These are phyloP conservation scores for Suillus subaureus DNA, from an alignment of 768 basidiomycete species.

Conservation along the genomic window DNA sequence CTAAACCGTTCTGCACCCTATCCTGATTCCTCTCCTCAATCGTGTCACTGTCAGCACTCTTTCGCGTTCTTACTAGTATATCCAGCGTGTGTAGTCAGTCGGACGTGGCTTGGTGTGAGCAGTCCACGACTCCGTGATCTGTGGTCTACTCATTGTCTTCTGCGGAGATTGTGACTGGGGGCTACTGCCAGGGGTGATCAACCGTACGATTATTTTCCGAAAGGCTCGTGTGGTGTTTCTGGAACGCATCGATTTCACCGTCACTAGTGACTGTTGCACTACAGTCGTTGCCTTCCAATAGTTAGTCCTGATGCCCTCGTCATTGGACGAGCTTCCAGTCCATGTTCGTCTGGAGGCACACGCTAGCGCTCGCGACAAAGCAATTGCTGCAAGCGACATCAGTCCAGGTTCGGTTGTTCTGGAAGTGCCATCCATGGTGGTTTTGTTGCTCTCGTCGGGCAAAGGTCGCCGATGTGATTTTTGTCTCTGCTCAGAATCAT, in stretches of 20 bases:
- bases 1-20: background rate
- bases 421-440: conserved; percentile 45
- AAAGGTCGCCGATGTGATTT: conserved; percentile 70
- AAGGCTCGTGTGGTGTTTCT: background rate
- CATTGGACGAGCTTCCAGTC: conserved; percentile 1
- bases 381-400: conserved; percentile 43
- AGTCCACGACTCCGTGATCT: background rate
- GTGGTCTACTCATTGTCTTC: background rate
- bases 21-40: background rate
- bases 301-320: background rate
- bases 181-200: background rate
- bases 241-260: background rate
- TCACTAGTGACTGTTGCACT: background rate
- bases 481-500: conserved; percentile 47
- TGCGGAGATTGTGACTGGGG: background rate
- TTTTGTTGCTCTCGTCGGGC: conserved; percentile 52
- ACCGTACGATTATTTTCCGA: background rate
- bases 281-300: background rate
- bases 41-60: background rate
- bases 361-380: conserved; percentile 51
- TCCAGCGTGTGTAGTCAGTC: background rate
- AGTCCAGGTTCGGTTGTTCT: conserved; percentile 53
- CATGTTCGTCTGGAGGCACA: conserved; percentile 44
- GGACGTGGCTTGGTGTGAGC: background rate
- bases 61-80: background rate